Base-by-base conservation (phyloP, 192 early-diverging fungal species). In the Entomortierella parvispora region DNA sequence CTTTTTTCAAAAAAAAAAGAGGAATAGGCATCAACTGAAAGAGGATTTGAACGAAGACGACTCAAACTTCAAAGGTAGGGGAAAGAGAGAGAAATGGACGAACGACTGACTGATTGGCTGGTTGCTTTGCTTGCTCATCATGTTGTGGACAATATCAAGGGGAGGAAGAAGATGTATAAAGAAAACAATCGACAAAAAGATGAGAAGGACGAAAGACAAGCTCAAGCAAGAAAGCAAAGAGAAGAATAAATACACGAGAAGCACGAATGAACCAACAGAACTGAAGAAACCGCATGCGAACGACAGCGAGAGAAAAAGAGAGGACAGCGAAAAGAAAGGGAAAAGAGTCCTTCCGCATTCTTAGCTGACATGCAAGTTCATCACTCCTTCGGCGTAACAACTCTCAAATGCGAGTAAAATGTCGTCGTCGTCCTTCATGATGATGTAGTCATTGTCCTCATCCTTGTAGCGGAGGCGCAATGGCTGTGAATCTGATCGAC, bases 341-440 rank as follows among this genome's bases (percentile, higher is more conserved):
- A 31, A 58, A 28, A 28, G 32, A 33, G 33, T 10, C 17, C n/a
- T n/a, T 5, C 23, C 34, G 18, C 9, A 25, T 17, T 44, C 50
- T 68, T 77, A 84, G 50, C 78, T 83, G 60, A 89, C 84, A 68
- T 81, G 86, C 45, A 89, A 63, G 57, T 86, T 85, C 69, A 89
- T 81, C 17, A 82, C 78, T 40, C 79, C 71, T 1, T 81, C 77
- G 11, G 80, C 72, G 43, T 79, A 74, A 22, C 78, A 68, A 34
- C 80, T 85, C 79, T 96, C 96, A 84, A 99, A 96, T 7, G 94
- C 96, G 90, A 96, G 82, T 48, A 87, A 89, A 31, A 99, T 92
- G 70, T 99, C 97, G 54, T 95, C 94, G 75, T 97, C 91, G 20
- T 89, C 91, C 63, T 91, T 90, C 48, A 99, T 89, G 42, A 88